Base-by-base conservation (phyloP, 148 eudicot genomes). In the Nyssa sinensis region DNA sequence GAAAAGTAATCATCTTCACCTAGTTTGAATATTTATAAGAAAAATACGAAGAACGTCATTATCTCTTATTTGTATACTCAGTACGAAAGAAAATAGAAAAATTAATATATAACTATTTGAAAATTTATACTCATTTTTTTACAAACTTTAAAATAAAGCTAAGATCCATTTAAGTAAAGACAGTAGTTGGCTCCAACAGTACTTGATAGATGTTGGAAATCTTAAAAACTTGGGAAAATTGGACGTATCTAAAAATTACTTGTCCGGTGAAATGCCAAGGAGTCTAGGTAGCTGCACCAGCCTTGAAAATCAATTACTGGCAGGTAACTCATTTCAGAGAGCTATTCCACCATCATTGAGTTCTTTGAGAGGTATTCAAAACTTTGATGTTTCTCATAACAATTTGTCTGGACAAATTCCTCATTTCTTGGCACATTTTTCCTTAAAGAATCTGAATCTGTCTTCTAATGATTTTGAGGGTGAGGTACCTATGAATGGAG, bases 311-410 rank as follows among this genome's bases (percentile, higher is more conserved):
- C 58, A 84, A 31, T 1, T 30, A 0, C 32, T 87, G 73, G 70
- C 73, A 32, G 64, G 60, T 0, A 82, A 85, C 69, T 71, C 14
- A 16, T 64, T 85, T 39, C 51, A 74, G 8, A 88, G 88, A 17
- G 7, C 58, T 0, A 72, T 85, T 32, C 86, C 81, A 29, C 33
- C 58, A 29, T 74, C 84, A 4, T 75, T 81, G 6, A 70, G 44
- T 34, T 28, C 34, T 39, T 44, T 88, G 53, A 66, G 44, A 57
- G 84, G 82, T 55, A 12, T 83, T 3, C 71, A 28, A 58, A 25
- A 19, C 2, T 7, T 87, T n/a, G 86, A 87, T 78, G 78, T 87
- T 60, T 88, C 89, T 9, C 66, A 11, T 7, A 88, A 88, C 62
- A 78, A 83, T 9, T 69, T 85, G 21, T 81, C 86, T 0, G 86